A percentile compares a stretch with the other conserved stretches of the same genome.
These are phyloP conservation scores for Ustilago loliicola DNA, from an alignment of 1,284 basidiomycete species.

Conservation along the genomic window DNA sequence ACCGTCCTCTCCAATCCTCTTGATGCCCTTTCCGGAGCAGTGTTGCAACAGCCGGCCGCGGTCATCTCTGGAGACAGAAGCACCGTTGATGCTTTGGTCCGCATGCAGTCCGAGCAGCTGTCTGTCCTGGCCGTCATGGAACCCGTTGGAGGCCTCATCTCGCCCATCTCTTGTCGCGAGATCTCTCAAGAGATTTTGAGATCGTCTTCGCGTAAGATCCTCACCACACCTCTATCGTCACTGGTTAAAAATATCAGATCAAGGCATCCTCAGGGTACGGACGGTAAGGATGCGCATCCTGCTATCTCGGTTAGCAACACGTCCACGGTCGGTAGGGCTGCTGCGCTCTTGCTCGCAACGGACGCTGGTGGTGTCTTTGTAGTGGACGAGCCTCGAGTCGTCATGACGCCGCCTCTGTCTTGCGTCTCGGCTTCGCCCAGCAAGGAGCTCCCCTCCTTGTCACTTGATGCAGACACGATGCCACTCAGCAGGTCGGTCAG, in stretches of 20 bases:
- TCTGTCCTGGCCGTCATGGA: slow-evolving; percentile 45
- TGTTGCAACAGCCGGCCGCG: slow-evolving; percentile 27
- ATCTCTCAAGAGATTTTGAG: slow-evolving; percentile 40
- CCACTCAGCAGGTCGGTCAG: slow-evolving; percentile 33
- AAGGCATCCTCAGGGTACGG: slow-evolving; percentile 39
- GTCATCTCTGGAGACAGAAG: slow-evolving; percentile 47
- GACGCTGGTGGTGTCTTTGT: slow-evolving; percentile 40
- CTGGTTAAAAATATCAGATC: slow-evolving; percentile 47
- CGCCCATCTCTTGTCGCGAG: slow-evolving; percentile 42
- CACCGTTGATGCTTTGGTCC: slow-evolving; percentile 44
- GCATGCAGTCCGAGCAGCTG: slow-evolving; percentile 40
- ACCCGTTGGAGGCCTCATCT: slow-evolving; percentile 45
- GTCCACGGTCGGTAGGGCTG: slow-evolving; percentile 33
- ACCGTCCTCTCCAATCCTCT: slow-evolving; percentile 23
- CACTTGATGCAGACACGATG: slow-evolving; percentile 33
- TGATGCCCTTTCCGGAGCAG: slow-evolving; percentile 13
- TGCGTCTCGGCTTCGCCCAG: slow-evolving; percentile 43
- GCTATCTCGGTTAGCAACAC: slow-evolving; percentile 45
- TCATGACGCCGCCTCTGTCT: slow-evolving; percentile 51
- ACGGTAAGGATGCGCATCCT: slow-evolving; percentile 49
- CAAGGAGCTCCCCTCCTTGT: slow-evolving; percentile 25
- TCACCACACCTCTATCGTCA: slow-evolving; percentile 35
- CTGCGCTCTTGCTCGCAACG: slow-evolving; percentile 42
- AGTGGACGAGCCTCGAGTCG: slow-evolving; percentile 39
- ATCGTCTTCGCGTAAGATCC: slow-evolving; percentile 46